A percentile compares a stretch with the other conserved stretches of the same genome.
phyloP scores from a whole-genome alignment of 768 basidiomycete species.

The Termitomyces titanicus region DNA sequence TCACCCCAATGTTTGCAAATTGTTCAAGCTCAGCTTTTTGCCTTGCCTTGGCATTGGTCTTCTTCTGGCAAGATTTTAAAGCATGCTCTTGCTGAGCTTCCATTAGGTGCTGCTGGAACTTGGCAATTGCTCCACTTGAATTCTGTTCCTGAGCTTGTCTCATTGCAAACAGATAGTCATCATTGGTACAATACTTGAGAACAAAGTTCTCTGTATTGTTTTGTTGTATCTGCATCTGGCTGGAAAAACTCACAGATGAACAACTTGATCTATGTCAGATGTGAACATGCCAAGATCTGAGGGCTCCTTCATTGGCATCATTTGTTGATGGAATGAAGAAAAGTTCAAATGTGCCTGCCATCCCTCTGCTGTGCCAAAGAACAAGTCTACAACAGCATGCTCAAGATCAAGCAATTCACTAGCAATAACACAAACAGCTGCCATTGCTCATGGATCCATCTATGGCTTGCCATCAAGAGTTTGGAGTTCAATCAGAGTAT shows the following conservation, averaged over 20 bases:
- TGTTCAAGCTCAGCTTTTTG: background rate
- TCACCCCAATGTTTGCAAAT: background rate
- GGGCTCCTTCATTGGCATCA: slow-evolving; percentile 27
- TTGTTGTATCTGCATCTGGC: background rate
- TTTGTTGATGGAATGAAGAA: slow-evolving; percentile 28
- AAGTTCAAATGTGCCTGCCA: slow-evolving; percentile 25
- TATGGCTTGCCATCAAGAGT: slow-evolving; percentile 22
- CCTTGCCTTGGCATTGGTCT: background rate
- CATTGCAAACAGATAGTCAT: background rate
- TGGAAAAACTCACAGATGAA: background rate
- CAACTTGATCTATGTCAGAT: slow-evolving; percentile 1
- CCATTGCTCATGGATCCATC: slow-evolving; percentile 14
- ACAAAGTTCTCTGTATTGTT: background rate
- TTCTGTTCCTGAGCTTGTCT: background rate
- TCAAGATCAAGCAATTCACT: slow-evolving; percentile 12
- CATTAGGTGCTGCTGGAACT: background rate
- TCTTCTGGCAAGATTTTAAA: background rate
- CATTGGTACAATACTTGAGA: background rate
- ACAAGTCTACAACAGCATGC: slow-evolving; percentile 16
- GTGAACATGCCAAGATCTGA: slow-evolving; percentile 20
- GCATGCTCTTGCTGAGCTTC: background rate
- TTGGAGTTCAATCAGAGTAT: background rate
- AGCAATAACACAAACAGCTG: slow-evolving; percentile 11
- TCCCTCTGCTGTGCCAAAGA: slow-evolving; percentile 12
- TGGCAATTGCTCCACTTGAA: background rate